phyloP scores from a whole-genome alignment of 2,329 filamentous ascomycete genomes.

The Exophiala aquamarina region DNA sequence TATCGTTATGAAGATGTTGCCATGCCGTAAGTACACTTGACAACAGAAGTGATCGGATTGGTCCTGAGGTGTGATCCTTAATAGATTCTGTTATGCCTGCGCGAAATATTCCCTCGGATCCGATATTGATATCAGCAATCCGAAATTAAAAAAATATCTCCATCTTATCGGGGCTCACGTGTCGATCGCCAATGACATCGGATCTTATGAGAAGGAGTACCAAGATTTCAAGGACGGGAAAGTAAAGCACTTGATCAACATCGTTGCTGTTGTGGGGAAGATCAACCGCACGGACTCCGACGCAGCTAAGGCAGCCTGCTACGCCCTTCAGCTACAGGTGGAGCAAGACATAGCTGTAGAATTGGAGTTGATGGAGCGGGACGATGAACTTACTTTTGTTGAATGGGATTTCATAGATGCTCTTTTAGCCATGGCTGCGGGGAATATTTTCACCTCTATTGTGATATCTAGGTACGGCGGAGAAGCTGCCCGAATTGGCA shows the following conservation, averaged over 20 bases:
- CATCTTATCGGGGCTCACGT: not conserved
- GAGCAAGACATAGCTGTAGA: not conserved
- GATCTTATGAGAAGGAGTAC: not conserved
- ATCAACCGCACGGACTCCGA: not conserved
- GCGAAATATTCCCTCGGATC: not conserved
- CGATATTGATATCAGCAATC: not conserved
- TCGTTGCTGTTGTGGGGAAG: not conserved
- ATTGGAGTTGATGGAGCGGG: not conserved
- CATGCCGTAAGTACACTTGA: not conserved
- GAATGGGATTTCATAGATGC: not conserved
- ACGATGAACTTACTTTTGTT: not conserved
- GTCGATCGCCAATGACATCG: not conserved
- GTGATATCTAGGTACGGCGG: not conserved
- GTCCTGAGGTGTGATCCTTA: no score
- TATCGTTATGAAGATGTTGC: constrained; percentile 2
- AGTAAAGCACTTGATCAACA: not conserved
- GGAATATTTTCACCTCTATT: not conserved
- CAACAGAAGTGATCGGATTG: no score
- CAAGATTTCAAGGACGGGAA: not conserved
- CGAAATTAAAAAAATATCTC: not conserved
- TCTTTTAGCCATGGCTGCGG: not conserved
- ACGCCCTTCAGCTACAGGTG: not conserved
- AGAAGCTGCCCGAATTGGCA: not conserved
- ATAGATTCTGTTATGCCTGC: not conserved
- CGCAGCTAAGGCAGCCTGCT: not conserved